These are phyloP conservation scores for Xylariaceae sp. DNA, from an alignment of 2,329 filamentous ascomycete genomes.

Conservation along the genomic window DNA sequence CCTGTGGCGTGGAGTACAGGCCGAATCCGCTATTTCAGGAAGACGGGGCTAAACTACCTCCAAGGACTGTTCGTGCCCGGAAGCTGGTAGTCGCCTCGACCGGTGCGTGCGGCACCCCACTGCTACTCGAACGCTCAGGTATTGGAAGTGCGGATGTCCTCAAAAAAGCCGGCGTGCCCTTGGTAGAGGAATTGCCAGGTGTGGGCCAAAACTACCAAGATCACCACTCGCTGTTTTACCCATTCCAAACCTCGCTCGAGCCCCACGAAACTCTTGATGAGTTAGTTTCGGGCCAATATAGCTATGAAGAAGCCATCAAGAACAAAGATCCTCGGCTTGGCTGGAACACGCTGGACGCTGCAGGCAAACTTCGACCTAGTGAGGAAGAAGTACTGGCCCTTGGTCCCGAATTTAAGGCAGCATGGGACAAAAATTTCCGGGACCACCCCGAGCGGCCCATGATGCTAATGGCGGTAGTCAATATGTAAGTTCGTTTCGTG, in stretches of 20 bases:
- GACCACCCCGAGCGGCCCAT: slow-evolving; percentile 38
- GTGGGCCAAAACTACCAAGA: slow-evolving; percentile 50
- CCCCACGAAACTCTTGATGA: slow-evolving; percentile 42
- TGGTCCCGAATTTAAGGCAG: slow-evolving; percentile 44
- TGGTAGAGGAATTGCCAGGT: slow-evolving; percentile 46
- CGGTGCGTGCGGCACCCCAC: slow-evolving; percentile 49
- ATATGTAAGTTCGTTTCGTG: slow-evolving; percentile 27
- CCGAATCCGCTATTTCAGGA: slow-evolving; percentile 40
- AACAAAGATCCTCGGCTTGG: slow-evolving; percentile 38
- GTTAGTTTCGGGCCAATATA: slow-evolving; percentile 24
- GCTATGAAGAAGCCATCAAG: slow-evolving; percentile 22
- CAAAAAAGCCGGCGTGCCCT: slow-evolving; percentile 39
- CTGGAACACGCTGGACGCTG: slow-evolving; percentile 49
- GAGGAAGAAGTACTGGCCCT: slow-evolving; percentile 45
- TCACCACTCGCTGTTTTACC: slow-evolving; percentile 44
- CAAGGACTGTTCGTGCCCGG: slow-evolving; percentile 41
- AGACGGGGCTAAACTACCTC: slow-evolving; percentile 21
- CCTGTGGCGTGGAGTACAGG: slow-evolving; percentile 51
- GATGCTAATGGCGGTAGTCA: slow-evolving; percentile 38
- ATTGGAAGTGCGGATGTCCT: slow-evolving; percentile 48
- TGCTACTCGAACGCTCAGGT: slow-evolving; percentile 58
- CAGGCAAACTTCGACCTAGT: slow-evolving; percentile 46
- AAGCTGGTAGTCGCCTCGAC: slow-evolving; percentile 48
- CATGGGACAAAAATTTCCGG: slow-evolving; percentile 48
- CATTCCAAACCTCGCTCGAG: slow-evolving; percentile 44